A percentile compares a stretch with the other conserved stretches of the same genome.
Evolutionary conservation across 164 flowering plant species (phyloP).

Genomic region (Liquidambar formosana): DNA sequence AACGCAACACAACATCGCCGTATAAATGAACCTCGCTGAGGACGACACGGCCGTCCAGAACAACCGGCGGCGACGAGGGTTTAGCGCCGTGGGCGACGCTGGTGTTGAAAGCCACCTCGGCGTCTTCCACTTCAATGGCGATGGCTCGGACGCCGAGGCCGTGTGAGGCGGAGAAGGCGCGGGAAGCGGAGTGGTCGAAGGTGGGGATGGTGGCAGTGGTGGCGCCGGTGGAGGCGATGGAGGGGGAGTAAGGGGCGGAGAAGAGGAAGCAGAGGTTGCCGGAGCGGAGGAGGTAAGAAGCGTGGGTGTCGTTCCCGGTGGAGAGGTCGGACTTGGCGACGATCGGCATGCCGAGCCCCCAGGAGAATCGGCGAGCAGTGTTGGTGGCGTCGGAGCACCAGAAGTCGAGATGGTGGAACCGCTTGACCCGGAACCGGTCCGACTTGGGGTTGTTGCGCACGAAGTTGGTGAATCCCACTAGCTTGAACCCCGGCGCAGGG

Average conservation of each 20-base stretch:
- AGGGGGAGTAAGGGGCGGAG: slow-evolving; percentile 83
- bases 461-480: slow-evolving; percentile 64
- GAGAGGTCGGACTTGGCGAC: slow-evolving; percentile 78
- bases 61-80: slow-evolving; percentile 38
- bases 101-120: slow-evolving; percentile 40
- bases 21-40: slow-evolving; percentile 59
- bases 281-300: slow-evolving; percentile 75
- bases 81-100: slow-evolving; percentile 59
- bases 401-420: slow-evolving; percentile 90
- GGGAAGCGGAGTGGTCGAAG: slow-evolving; percentile 41
- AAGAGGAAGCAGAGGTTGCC: slow-evolving; percentile 65
- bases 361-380: slow-evolving; percentile 63
- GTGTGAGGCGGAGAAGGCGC: slow-evolving; percentile 54
- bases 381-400: slow-evolving; percentile 83
- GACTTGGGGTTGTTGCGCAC: slow-evolving; percentile 68
- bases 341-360: slow-evolving; percentile 80
- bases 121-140: slow-evolving; percentile 67
- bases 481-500: slow-evolving; percentile 35
- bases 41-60: slow-evolving; percentile 21
- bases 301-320: slow-evolving; percentile 72
- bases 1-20: slow-evolving; percentile 74
- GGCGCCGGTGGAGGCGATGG: slow-evolving; percentile 30
- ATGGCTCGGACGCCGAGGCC: slow-evolving; percentile 77
- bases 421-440: slow-evolving; percentile 56
- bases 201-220: slow-evolving; percentile 57